Base-by-base conservation (phyloP, 2,329 filamentous ascomycete species). In the Exutisphaerella laricina region DNA sequence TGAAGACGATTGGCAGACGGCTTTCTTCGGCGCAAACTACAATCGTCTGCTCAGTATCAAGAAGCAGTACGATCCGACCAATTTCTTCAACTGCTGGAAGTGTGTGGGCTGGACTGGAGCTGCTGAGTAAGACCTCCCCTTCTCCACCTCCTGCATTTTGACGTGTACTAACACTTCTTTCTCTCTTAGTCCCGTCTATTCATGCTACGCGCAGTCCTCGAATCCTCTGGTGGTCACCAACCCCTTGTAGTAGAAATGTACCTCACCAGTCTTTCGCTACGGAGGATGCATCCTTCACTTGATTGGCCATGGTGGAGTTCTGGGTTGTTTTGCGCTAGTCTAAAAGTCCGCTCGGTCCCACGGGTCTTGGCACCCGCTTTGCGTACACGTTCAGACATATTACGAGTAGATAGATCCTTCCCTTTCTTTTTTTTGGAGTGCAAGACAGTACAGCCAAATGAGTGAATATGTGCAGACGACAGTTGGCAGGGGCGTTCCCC, bases 11-110 rank as follows among this genome's bases (percentile, higher is more conserved):
- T 46, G 40, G 2, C 44, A 35, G 14, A 34, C 31, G 20, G 28
- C 38, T 9, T 55, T 51, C 32, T 57, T 53, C 51, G 54, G 53
- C 2, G 40, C 39, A 3, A 56, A 57, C 36, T 56, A 57, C 30
- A 22, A 47, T 16, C 29, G 46, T 13, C 37, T 57, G 20, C 31
- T 53, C 34, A 17, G 31, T 7, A 48, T 56, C 39, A 57, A 56
- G 49, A 38, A 43, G 22, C 17, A 43, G 28, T 35, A 56, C 16
- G 55, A 57, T 46, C 53, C 51, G 36, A 38, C 38, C 1, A 57
- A 57, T 45, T 17, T 56, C 3, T 44, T 56, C 30, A 56, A 51
- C 8, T 51, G 48, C 36, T 48, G 46, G 40, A 42, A 54, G 32
- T 51, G 53, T 30, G 41, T 53, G 18, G 51, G 51, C 2, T 55